phyloP scores from a whole-genome alignment of 805 yeast genomes.

The Metschnikowia gelsemii region DNA sequence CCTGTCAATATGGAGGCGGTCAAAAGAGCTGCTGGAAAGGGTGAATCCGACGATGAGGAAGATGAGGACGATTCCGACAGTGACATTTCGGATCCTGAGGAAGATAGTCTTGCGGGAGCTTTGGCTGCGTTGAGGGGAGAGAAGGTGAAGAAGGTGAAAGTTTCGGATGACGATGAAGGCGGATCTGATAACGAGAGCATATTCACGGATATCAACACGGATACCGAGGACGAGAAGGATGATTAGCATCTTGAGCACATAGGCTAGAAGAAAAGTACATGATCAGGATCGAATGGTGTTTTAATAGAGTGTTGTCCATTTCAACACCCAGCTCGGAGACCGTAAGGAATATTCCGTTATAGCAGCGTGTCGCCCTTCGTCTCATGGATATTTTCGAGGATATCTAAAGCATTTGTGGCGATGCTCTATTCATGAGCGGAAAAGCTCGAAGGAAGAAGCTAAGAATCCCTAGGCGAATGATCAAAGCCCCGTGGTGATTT shows the following conservation, averaged over 20 bases:
- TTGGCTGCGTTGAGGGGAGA: conserved; percentile 69
- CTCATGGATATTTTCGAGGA: no score
- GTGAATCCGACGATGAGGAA: conserved; percentile 39
- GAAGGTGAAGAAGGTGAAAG: conserved; percentile 42
- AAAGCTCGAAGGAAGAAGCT: no score
- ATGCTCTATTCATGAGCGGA: no score
- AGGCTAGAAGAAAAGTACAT: no score
- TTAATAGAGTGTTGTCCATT: conserved; percentile 1
- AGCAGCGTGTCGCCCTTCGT: no score
- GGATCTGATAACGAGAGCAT: conserved; percentile 40
- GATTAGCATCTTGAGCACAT: no score
- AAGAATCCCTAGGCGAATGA: no score
- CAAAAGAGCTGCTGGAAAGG: conserved; percentile 30
- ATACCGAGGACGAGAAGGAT: conserved; percentile 38
- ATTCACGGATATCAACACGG: conserved; percentile 46
- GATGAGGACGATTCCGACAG: conserved; percentile 48
- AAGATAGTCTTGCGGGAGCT: conserved; percentile 74
- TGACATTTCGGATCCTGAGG: conserved; percentile 68
- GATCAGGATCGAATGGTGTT: not conserved
- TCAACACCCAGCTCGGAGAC: no score
- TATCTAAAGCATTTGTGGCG: no score
- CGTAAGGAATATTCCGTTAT: no score
- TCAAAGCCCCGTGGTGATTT: no score
- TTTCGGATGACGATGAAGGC: conserved; percentile 39
- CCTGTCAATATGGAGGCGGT: conserved; percentile 31